A percentile compares a stretch with the other conserved stretches of the same genome.
Evolutionary conservation across 306 rosid genomes (phyloP).

Genomic region (Rosa lucieae): DNA sequence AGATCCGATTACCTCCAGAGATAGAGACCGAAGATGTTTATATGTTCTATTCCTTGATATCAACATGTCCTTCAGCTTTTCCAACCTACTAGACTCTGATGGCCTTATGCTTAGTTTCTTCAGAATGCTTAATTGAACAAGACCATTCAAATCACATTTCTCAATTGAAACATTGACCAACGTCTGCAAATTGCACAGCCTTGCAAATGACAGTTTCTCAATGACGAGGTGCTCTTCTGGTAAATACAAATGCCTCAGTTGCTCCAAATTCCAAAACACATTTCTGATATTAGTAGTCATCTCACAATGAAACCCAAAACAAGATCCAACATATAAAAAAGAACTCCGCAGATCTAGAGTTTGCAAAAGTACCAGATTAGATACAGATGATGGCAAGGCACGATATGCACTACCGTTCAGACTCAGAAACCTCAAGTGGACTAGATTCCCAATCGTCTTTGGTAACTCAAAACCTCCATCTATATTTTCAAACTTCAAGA

Average conservation of each 20-base stretch:
- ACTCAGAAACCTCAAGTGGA: neutral
- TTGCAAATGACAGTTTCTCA: neutral
- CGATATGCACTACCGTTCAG: rapidly evolving
- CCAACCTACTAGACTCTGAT: neutral
- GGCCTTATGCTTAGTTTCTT: neutral
- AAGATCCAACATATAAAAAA: too few species aligned
- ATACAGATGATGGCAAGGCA: neutral
- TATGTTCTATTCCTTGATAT: neutral
- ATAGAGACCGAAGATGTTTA: neutral
- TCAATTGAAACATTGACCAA: neutral
- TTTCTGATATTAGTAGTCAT: too few species aligned
- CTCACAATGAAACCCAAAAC: too few species aligned
- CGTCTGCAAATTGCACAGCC: neutral
- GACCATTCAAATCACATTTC: neutral
- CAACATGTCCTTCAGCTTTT: neutral
- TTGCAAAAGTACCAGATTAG: constrained; percentile 6
- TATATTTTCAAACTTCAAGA: too few species aligned
- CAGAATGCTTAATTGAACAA: neutral
- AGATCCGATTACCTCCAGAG: too few species aligned
- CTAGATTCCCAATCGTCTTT: too few species aligned
- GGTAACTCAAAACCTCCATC: too few species aligned
- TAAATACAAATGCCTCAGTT: neutral
- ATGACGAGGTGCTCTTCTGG: too few species aligned
- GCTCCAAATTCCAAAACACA: neutral
- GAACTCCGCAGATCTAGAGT: neutral